phyloP scores from a whole-genome alignment of 208 protist species.

The Trypanosoma lewisi region DNA sequence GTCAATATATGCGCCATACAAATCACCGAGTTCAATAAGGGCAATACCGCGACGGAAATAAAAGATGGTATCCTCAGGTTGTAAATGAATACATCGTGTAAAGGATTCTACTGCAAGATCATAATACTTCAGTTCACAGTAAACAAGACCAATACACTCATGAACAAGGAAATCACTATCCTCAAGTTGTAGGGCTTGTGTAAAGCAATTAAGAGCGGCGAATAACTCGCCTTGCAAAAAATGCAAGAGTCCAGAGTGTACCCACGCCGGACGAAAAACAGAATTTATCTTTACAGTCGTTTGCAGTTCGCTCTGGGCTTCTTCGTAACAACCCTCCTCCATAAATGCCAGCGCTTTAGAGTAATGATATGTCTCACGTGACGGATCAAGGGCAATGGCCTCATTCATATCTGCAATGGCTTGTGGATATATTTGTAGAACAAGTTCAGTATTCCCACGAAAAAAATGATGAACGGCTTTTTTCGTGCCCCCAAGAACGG shows the following conservation, averaged over 20 bases:
- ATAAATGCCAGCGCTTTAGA: conserved; percentile 50
- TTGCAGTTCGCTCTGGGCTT: conserved; percentile 37
- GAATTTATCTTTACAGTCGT: conserved; percentile 39
- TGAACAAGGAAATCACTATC: conserved; percentile 45
- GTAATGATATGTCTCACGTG: conserved; percentile 44
- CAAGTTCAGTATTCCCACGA: conserved; percentile 60
- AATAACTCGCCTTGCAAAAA: conserved; percentile 41
- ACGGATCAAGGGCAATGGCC: conserved; percentile 47
- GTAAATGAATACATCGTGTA: conserved; percentile 45
- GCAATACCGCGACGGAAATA: conserved; percentile 52
- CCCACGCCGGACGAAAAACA: conserved; percentile 36
- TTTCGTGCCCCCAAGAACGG: conserved; percentile 43
- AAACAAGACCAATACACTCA: conserved; percentile 74
- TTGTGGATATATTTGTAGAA: conserved; percentile 48
- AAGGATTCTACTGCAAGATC: conserved; percentile 80
- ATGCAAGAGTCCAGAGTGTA: conserved; percentile 54
- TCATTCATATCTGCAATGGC: conserved; percentile 58
- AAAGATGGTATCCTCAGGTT: conserved; percentile 30
- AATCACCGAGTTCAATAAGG: conserved; percentile 32
- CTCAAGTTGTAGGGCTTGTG: conserved; percentile 35
- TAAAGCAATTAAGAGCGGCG: conserved; percentile 48
- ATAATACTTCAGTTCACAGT: conserved; percentile 63
- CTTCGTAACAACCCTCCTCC: conserved; percentile 27
- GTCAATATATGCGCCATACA: conserved; percentile 42
- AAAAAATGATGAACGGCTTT: conserved; percentile 68